Conservation (phyloP, 768 basidiomycete species). For the Ramaria sp. region DNA sequence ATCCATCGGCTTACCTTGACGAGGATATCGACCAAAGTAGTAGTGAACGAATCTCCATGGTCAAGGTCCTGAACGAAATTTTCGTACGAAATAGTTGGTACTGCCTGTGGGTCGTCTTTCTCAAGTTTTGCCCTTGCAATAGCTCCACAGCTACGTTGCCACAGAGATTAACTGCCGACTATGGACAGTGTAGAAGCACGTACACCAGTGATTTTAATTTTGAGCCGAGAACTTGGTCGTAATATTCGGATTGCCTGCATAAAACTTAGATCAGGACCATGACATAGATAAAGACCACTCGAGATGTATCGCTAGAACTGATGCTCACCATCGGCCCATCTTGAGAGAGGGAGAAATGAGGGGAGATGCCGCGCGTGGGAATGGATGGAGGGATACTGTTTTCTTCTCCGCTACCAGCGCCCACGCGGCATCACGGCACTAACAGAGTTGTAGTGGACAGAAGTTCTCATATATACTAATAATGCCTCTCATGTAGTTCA, state of each 20-base stretch:
- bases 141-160: constrained; percentile 32
- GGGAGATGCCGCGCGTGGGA: neutral
- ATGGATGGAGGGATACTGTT: neutral
- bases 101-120: constrained; percentile 25
- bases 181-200: constrained; percentile 18
- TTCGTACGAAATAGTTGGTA: constrained; percentile 61
- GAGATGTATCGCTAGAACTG: neutral
- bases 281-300: neutral
- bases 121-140: constrained; percentile 60
- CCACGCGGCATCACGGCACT: too few species aligned
- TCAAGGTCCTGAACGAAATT: constrained; percentile 69
- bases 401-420: too few species aligned
- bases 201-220: constrained; percentile 77
- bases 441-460: too few species aligned
- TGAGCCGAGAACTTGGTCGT: constrained; percentile 59
- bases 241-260: constrained; percentile 23
- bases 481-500: too few species aligned
- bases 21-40: constrained; percentile 61
- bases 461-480: too few species aligned
- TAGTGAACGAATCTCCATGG: constrained; percentile 70
- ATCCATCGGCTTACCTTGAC: constrained; percentile 49
- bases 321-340: neutral
- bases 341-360: neutral
- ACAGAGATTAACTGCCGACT: neutral
- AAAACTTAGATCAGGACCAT: neutral